Percentiles rank a stretch among this genome's conserved stretches.
Conservation (phyloP, 2,329 filamentous ascomycete species). For the Dactylonectria macrodidyma region DNA sequence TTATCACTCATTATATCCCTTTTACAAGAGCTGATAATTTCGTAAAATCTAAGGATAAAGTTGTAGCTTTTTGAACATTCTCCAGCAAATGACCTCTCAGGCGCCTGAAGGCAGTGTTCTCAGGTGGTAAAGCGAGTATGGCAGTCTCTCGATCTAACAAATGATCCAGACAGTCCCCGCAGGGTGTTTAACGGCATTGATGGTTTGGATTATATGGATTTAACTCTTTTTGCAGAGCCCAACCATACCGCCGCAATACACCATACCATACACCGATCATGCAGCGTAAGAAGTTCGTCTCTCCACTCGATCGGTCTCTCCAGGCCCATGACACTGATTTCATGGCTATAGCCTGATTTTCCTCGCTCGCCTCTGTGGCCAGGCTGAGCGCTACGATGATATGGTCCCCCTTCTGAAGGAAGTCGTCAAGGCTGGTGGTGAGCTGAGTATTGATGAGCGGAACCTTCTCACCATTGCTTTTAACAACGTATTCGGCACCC, state of each 20-base stretch:
- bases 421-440: constrained; percentile 88
- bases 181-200: too few species aligned
- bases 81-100: too few species aligned
- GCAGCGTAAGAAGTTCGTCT: constrained; percentile 7
- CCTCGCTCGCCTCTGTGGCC: constrained; percentile 91
- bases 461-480: constrained; percentile 98
- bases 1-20: background rate
- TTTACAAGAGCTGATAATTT: background rate
- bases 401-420: constrained; percentile 99
- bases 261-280: background rate
- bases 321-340: constrained; percentile 43
- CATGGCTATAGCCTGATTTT: constrained; percentile 53
- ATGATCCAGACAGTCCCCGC: too few species aligned
- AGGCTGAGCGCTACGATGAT: constrained; percentile 99
- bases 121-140: too few species aligned
- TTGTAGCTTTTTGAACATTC: too few species aligned
- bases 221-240: background rate
- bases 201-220: too few species aligned
- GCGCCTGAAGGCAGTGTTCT: too few species aligned
- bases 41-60: too few species aligned
- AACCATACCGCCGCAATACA: background rate
- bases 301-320: background rate
- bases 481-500: constrained; percentile 99
- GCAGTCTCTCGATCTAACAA: too few species aligned
- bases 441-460: constrained; percentile 95